A percentile compares a stretch with the other conserved stretches of the same genome.
These are phyloP conservation scores for Blastocladiella emersonii DNA, from an alignment of 371 early-diverging fungal species.

Conservation along the genomic window DNA sequence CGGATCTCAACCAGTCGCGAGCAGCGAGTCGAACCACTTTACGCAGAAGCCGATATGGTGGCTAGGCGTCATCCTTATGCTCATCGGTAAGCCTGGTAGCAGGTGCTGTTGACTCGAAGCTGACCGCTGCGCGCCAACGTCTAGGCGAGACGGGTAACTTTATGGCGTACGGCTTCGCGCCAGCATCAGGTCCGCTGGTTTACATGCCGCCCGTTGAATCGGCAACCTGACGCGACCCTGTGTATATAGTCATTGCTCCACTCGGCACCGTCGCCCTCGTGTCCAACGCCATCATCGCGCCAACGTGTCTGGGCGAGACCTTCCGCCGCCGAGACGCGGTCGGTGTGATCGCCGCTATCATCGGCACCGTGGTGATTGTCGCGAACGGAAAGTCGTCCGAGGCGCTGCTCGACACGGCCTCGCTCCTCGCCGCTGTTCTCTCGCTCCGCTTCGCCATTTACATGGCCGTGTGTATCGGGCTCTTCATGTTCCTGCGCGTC, in stretches of 20 bases:
- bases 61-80: conserved; percentile 56
- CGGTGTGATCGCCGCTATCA: conserved; percentile 50
- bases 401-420: conserved; percentile 28
- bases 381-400: conserved; percentile 45
- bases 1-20: too few species aligned
- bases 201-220: too few species aligned
- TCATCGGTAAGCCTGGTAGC: too few species aligned
- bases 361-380: conserved; percentile 54
- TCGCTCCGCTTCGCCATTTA: conserved; percentile 46
- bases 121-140: too few species aligned
- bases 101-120: too few species aligned
- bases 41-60: conserved; percentile 34
- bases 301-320: conserved; percentile 48
- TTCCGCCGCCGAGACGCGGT: conserved; percentile 48
- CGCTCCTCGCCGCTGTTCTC: conserved; percentile 39
- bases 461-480: conserved; percentile 28
- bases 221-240: not conserved
- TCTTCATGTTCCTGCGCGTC: conserved; percentile 19
- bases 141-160: conserved; percentile 35
- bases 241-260: conserved; percentile 43
- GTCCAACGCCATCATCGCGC: conserved; percentile 57
- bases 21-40: not conserved
- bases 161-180: conserved; percentile 63
- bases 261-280: conserved; percentile 58
- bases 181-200: conserved; percentile 52